These are phyloP conservation scores for Bipolaris oryzae DNA, from an alignment of 2,329 filamentous ascomycete species.

Conservation along the genomic window DNA sequence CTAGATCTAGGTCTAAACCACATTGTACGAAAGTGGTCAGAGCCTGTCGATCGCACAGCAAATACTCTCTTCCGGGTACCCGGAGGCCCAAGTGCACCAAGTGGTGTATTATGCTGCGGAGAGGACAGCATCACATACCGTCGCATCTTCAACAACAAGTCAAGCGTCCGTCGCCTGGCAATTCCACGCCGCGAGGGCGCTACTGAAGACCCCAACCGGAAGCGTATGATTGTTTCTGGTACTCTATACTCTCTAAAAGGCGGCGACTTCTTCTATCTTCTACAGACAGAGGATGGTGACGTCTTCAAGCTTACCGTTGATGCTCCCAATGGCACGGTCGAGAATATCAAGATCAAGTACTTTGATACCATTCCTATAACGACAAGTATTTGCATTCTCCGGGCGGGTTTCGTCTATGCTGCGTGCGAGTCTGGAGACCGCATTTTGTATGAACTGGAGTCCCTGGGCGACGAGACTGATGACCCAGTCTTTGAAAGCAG, in stretches of 20 bases:
- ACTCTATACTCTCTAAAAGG: slow-evolving; percentile 98
- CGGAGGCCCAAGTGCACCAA: slow-evolving; percentile 89
- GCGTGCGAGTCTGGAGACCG: slow-evolving; percentile 93
- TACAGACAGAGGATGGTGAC: slow-evolving; percentile 97
- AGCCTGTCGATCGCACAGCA: slow-evolving; percentile 87
- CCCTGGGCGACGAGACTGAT: slow-evolving; percentile 92
- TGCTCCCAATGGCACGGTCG: slow-evolving; percentile 71
- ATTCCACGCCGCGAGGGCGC: slow-evolving; percentile 86
- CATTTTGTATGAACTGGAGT: slow-evolving; percentile 95
- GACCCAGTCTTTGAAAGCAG: slow-evolving; percentile 87
- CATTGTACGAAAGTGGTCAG: slow-evolving; percentile 95
- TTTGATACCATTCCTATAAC: slow-evolving; percentile 95
- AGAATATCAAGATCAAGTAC: slow-evolving; percentile 89
- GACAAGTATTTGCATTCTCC: slow-evolving; percentile 86
- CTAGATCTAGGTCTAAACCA: slow-evolving; percentile 96
- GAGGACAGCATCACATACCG: slow-evolving; percentile 95
- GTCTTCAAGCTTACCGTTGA: slow-evolving; percentile 96
- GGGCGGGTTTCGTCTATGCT: slow-evolving; percentile 93
- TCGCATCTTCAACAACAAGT: slow-evolving; percentile 75
- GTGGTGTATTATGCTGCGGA: slow-evolving; percentile 91
- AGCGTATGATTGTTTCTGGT: slow-evolving; percentile 83
- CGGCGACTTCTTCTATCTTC: slow-evolving; percentile 88
- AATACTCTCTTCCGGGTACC: slow-evolving; percentile 94
- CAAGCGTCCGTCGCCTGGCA: slow-evolving; percentile 84
- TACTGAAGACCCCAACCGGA: slow-evolving; percentile 90